Evolutionary conservation across 2,329 filamentous ascomycete genomes (phyloP).

Genomic region (Xylariaceae sp.): DNA sequence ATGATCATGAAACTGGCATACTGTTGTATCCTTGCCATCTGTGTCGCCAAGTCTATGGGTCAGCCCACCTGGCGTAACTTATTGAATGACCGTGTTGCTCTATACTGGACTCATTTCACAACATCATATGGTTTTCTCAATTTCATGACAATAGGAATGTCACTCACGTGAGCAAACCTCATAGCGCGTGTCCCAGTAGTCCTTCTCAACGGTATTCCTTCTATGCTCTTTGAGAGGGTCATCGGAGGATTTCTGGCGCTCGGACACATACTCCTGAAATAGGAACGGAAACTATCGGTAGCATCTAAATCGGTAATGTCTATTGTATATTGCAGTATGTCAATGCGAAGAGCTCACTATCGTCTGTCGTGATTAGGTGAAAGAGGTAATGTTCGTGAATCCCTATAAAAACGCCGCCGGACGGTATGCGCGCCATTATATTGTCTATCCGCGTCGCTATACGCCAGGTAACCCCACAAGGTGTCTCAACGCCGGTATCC

Average conservation of each 20-base stretch:
- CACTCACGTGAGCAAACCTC: too few relatives aligned
- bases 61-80: not conserved
- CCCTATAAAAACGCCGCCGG: conserved; percentile 5
- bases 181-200: too few relatives aligned
- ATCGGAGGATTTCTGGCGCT: too few relatives aligned
- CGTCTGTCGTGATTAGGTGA: conserved; percentile 1
- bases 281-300: too few relatives aligned
- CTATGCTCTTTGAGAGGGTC: too few relatives aligned
- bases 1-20: not conserved
- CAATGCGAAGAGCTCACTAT: not conserved
- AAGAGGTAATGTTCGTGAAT: conserved; percentile 1
- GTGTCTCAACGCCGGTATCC: conserved; percentile 22
- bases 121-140: too few relatives aligned
- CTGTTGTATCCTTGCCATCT: not conserved
- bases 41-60: not conserved
- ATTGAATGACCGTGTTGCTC: not conserved
- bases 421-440: not conserved
- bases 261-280: too few relatives aligned
- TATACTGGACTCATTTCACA: too few relatives aligned
- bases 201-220: too few relatives aligned
- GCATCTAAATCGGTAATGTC: not conserved
- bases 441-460: conserved; percentile 12
- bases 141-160: too few relatives aligned
- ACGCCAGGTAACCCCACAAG: conserved; percentile 27
- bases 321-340: not conserved